Conservation (phyloP, 1,284 basidiomycete species). For the Cryptococcus jaspeensis region DNA sequence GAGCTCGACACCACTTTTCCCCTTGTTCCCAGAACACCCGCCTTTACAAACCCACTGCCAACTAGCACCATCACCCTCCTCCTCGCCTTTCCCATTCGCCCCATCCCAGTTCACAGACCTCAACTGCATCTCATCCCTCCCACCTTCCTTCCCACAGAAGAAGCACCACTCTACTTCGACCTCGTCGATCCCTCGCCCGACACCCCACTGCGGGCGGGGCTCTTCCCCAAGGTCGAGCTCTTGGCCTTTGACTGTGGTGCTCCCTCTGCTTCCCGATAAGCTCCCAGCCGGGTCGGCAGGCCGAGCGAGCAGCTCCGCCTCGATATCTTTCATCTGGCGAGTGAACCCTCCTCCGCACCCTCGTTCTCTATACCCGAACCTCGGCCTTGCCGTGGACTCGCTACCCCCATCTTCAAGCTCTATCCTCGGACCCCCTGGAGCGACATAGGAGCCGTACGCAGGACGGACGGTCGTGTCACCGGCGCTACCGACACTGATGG, state of each 20-base stretch:
- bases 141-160: conserved; percentile 11
- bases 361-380: no score
- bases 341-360: neutral
- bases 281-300: neutral
- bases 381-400: neutral
- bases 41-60: conserved; percentile 17
- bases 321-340: no score
- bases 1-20: neutral
- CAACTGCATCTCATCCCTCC: conserved; percentile 13
- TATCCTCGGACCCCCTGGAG: neutral
- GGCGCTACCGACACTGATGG: no score
- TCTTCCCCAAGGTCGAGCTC: neutral
- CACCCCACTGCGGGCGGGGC: no score
- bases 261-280: no score
- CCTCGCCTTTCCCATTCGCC: neutral
- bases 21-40: neutral
- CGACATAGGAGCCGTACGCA: no score
- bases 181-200: conserved; percentile 12
- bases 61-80: neutral
- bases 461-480: no score
- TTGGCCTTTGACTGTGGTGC: neutral
- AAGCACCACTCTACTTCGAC: conserved; percentile 22
- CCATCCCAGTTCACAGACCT: conserved; percentile 1
- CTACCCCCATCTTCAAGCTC: neutral
- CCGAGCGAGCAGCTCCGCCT: no score